These are phyloP conservation scores for Heritiera littoralis DNA, from an alignment of 345 rosid species.

Conservation along the genomic window DNA sequence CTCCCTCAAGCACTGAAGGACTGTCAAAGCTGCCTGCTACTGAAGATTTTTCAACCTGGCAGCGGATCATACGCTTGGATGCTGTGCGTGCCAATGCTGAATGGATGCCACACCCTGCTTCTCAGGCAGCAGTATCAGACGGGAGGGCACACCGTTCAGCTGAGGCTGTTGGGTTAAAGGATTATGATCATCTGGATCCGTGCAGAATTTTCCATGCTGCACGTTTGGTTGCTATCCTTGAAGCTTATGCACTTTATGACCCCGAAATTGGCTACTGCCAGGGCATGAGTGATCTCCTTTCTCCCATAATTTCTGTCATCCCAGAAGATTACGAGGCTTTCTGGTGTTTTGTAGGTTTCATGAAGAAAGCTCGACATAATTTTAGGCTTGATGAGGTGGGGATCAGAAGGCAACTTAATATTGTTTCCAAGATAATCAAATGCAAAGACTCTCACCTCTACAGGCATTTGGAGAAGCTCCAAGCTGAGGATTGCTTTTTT, in stretches of 20 bases:
- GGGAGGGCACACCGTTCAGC: constrained; percentile 63
- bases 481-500: constrained; percentile 95
- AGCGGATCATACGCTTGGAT: constrained; percentile 89
- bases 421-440: constrained; percentile 83
- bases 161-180: constrained; percentile 74
- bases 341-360: constrained; percentile 95
- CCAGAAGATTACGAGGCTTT: constrained; percentile 88
- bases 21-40: constrained; percentile 31
- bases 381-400: constrained; percentile 94
- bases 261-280: constrained; percentile 98
- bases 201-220: constrained; percentile 85
- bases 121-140: constrained; percentile 66
- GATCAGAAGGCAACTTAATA: constrained; percentile 78
- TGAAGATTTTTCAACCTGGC: constrained; percentile 86
- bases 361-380: constrained; percentile 96
- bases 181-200: constrained; percentile 77
- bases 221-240: constrained; percentile 84
- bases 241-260: constrained; percentile 90
- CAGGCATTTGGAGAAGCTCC: constrained; percentile 82
- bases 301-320: constrained; percentile 83
- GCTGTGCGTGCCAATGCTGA: constrained; percentile 92
- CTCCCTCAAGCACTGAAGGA: constrained; percentile 42
- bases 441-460: constrained; percentile 88
- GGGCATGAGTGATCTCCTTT: constrained; percentile 97
- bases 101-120: constrained; percentile 58